These are phyloP conservation scores for Paraleonurus japonicus DNA, from an alignment of 257 asterid genomes.

Conservation along the genomic window DNA sequence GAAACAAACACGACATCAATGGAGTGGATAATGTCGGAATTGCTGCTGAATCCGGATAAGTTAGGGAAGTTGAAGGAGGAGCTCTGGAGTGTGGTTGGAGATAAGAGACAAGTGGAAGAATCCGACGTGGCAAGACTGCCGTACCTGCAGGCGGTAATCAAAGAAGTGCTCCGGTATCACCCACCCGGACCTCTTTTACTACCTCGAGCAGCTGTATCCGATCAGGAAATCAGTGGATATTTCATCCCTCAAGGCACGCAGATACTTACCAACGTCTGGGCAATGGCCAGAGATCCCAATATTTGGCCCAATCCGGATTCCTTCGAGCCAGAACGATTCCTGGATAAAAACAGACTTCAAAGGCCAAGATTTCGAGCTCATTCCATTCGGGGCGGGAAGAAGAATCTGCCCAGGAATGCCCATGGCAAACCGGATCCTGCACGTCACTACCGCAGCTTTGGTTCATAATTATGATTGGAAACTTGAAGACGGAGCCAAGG, in stretches of 20 bases:
- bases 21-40: constrained; percentile 40
- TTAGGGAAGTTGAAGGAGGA: constrained; percentile 23
- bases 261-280: constrained; percentile 34
- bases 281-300: constrained; percentile 31
- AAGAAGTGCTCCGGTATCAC: constrained; percentile 28
- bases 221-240: constrained; percentile 26
- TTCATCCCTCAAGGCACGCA: constrained; percentile 33
- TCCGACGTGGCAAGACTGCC: constrained; percentile 29
- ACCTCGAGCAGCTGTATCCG: constrained; percentile 13
- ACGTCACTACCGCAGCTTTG: constrained; percentile 22
- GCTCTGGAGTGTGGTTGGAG: constrained; percentile 20
- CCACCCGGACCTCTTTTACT: constrained; percentile 28
- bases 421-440: constrained; percentile 28
- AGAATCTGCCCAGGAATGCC: constrained; percentile 36
- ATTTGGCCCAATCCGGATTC: constrained; percentile 32
- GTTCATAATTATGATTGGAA: constrained; percentile 38
- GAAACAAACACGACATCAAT: constrained; percentile 13
- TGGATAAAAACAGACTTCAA: constrained; percentile 24
- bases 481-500: not conserved
- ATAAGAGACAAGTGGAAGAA: constrained; percentile 15
- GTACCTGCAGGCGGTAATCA: constrained; percentile 33
- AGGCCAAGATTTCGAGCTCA: constrained; percentile 35
- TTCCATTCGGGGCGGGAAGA: constrained; percentile 38
- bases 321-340: constrained; percentile 31
- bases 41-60: constrained; percentile 24